Evolutionary conservation across 2,329 filamentous ascomycete species (phyloP), one percentile per base, ranked within the genome.

Genomic region (Tothia fuscella): DNA sequence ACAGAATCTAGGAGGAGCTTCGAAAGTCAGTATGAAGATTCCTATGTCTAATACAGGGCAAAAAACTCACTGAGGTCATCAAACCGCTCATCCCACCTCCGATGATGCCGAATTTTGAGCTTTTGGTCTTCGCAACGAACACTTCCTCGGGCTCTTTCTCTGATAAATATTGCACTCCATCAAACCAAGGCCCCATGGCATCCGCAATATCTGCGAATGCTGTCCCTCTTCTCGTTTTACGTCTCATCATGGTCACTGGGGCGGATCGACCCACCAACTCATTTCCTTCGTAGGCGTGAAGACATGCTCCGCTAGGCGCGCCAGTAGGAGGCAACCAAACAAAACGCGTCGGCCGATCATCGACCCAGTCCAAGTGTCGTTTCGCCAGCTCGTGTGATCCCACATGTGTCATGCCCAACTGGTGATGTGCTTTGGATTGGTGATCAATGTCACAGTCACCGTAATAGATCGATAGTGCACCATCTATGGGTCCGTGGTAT

Each of bases 41-140:
- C 16, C 9, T 10, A 10, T 16, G 12, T 12, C 32, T 16, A 17
- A 17, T 35, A n/a, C 16, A n/a, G n/a, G n/a, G 13, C n/a, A n/a
- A n/a, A n/a, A n/a, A n/a, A n/a, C n/a, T n/a, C n/a, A n/a, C n/a
- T n/a, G n/a, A n/a, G n/a, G 69, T 79, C 68, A 80, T 75, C 35
- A 82, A 56, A 0, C 78, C 78, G 2, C 73, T 64, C 69, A 81
- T 80, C 5, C 78, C 78, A 10, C 70, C 78, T 13, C 78, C 78
- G 4, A 81, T 61, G 35, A 82, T 81, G 39, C 68, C 78, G 46
- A 82, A 67, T 34, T 57, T 63, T 54, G 76, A 77, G 47, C 56
- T 62, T 60, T 80, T 80, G 25, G 69, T 68, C 6, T 64, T 56
- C 3, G 63, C 56, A 4, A 71, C 72, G 47, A 75, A 72, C 0